Evolutionary conservation across 2,329 filamentous ascomycete genomes (phyloP).

Genomic region (Trichophaea hybrida): DNA sequence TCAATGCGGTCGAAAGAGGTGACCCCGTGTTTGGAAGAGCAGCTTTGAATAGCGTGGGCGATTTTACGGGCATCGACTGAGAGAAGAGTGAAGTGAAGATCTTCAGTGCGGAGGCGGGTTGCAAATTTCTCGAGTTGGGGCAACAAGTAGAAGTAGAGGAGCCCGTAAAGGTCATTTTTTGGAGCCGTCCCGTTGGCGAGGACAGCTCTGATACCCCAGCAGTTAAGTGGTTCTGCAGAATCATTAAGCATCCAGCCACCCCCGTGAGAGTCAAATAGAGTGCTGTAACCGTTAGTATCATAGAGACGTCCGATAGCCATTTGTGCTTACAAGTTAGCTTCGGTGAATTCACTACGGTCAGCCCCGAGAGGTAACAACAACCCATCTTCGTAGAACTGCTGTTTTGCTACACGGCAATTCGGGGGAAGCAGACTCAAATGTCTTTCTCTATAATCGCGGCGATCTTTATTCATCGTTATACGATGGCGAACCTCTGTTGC

Average conservation of each 20-base stretch:
- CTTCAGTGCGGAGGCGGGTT: not conserved
- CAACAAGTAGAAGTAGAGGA: slow-evolving; percentile 3
- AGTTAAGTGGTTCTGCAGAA: slow-evolving; percentile 1
- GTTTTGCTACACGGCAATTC: slow-evolving; percentile 1
- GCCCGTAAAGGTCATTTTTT: slow-evolving; percentile 5
- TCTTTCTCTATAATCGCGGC: not conserved
- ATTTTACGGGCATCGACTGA: not conserved
- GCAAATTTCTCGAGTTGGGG: slow-evolving; percentile 2
- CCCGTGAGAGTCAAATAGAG: not conserved
- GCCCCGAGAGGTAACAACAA: slow-evolving; percentile 5
- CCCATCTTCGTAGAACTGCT: slow-evolving; percentile 5
- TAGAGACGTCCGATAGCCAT: not conserved
- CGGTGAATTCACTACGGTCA: not conserved
- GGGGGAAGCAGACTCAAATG: not conserved
- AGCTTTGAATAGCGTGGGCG: not conserved
- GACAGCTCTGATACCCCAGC: not conserved
- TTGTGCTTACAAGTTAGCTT: slow-evolving; percentile 1
- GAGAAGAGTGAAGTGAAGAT: slow-evolving; percentile 5
- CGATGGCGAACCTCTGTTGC: not conserved
- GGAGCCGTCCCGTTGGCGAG: not conserved
- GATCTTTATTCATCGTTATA: not conserved
- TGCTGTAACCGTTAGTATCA: not conserved
- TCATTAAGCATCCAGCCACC: not conserved
- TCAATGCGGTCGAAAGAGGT: slow-evolving; percentile 21
- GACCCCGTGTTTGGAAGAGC: not conserved